These are phyloP conservation scores for Hydnum rufescens DNA, from an alignment of 768 basidiomycete species.

Conservation along the genomic window DNA sequence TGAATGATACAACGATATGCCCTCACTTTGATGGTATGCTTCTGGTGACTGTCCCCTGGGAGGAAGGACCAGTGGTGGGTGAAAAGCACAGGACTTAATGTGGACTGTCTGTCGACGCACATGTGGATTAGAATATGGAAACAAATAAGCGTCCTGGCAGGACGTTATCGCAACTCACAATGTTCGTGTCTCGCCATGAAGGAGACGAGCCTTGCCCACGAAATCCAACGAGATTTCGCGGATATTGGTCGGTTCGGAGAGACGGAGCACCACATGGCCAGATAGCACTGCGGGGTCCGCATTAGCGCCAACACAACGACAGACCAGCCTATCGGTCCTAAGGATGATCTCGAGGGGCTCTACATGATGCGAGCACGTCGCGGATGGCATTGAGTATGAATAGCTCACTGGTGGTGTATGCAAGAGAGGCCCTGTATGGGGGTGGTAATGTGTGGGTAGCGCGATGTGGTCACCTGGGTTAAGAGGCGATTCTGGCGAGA, in stretches of 20 bases:
- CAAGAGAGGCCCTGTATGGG: no score
- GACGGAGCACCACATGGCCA: constrained; percentile 61
- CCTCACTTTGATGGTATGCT: constrained; percentile 58
- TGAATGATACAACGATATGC: no score
- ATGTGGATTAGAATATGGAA: not conserved
- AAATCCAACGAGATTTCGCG: constrained; percentile 73
- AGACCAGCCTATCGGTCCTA: constrained; percentile 42
- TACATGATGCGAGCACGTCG: no score
- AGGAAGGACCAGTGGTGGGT: constrained; percentile 85
- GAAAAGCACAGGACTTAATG: not conserved
- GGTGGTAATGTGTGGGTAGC: no score
- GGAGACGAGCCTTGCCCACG: constrained; percentile 60
- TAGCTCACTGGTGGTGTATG: no score
- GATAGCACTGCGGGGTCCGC: constrained; percentile 65
- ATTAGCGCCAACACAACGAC: constrained; percentile 66
- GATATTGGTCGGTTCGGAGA: constrained; percentile 65
- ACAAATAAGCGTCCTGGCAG: constrained; percentile 11
- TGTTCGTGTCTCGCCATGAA: constrained; percentile 27
- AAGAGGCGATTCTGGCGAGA: no score
- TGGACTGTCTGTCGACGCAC: not conserved
- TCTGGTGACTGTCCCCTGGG: constrained; percentile 52
- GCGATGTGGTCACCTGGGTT: no score
- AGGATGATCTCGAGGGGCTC: constrained; percentile 50
- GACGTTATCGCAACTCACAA: constrained; percentile 10
- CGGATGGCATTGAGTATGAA: no score